phyloP scores from a whole-genome alignment of 192 early-diverging fungal species.

The Coemansia sp. region DNA sequence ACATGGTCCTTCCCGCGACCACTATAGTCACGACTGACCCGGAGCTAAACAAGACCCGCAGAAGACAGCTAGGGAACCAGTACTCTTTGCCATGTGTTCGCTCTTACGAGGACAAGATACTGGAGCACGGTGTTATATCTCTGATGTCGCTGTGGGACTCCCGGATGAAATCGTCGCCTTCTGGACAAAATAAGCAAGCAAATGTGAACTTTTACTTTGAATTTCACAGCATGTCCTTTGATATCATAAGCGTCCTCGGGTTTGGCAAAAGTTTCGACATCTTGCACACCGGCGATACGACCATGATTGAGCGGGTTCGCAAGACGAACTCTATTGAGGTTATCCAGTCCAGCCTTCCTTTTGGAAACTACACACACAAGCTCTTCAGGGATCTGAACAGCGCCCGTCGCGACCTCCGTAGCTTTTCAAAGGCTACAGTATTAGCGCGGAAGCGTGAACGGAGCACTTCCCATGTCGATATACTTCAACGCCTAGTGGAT shows the following conservation, averaged over 20 bases:
- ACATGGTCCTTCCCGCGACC: conserved; percentile 12
- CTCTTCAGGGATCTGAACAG: conserved; percentile 2
- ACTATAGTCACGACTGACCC: conserved; percentile 41
- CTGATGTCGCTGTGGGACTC: conserved; percentile 35
- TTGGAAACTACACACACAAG: conserved; percentile 13
- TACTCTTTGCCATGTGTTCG: conserved; percentile 30
- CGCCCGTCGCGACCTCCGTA: background rate
- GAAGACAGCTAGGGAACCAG: conserved; percentile 30
- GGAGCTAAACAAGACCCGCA: conserved; percentile 30
- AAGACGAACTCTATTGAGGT: conserved; percentile 23
- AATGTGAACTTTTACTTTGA: conserved; percentile 42
- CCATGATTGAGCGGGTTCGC: conserved; percentile 25
- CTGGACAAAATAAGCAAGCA: background rate
- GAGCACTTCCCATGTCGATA: conserved; percentile 15
- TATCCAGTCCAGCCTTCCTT: conserved; percentile 7
- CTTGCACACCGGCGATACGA: conserved; percentile 17
- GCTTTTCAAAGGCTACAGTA: background rate
- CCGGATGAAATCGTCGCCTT: background rate
- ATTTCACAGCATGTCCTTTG: conserved; percentile 36
- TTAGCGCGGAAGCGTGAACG: background rate
- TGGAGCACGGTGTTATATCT: conserved; percentile 32
- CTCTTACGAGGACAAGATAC: conserved; percentile 20
- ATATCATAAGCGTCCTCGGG: conserved; percentile 42
- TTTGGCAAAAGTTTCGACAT: conserved; percentile 35
- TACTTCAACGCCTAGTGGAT: conserved; percentile 52